Evolutionary conservation across 2,329 filamentous ascomycete genomes (phyloP).

Genomic region (Colletotrichum sojae): DNA sequence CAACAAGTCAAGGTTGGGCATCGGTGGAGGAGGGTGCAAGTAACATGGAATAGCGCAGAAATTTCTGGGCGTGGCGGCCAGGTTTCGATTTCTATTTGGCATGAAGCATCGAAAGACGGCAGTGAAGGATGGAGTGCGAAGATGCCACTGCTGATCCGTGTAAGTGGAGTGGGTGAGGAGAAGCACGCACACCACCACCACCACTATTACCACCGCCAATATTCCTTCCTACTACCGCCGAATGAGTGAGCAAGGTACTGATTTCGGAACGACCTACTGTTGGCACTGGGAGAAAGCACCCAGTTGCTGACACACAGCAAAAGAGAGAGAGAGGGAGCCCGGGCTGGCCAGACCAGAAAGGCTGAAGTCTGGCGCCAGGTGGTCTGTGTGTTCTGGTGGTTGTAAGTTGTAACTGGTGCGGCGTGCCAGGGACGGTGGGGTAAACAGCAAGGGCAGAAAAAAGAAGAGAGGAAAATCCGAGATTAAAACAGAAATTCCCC

Average conservation of each 20-base stretch:
- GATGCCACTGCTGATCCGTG: slow-evolving; percentile 19
- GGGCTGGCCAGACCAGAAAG: no score
- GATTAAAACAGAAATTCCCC: no score
- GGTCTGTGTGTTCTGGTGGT: no score
- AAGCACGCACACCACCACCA: background rate
- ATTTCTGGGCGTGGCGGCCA: slow-evolving; percentile 7
- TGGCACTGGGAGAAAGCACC: no score
- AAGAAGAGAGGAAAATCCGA: no score
- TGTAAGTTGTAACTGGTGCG: no score
- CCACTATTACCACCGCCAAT: background rate
- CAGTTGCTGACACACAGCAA: no score
- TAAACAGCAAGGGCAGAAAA: no score
- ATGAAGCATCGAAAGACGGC: background rate
- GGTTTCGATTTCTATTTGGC: slow-evolving; percentile 7
- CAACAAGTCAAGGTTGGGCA: slow-evolving; percentile 14
- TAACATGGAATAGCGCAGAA: slow-evolving; percentile 13
- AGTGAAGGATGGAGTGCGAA: slow-evolving; percentile 9
- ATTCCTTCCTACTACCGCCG: background rate
- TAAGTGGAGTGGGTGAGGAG: slow-evolving; percentile 23
- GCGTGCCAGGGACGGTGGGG: no score
- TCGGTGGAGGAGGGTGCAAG: slow-evolving; percentile 27
- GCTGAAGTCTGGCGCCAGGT: no score
- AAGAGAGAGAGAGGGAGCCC: no score
- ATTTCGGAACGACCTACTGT: no score
- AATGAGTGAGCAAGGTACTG: background rate